phyloP scores from a whole-genome alignment of 1,139 yeast species.

The Suhomyces choctaworum region DNA sequence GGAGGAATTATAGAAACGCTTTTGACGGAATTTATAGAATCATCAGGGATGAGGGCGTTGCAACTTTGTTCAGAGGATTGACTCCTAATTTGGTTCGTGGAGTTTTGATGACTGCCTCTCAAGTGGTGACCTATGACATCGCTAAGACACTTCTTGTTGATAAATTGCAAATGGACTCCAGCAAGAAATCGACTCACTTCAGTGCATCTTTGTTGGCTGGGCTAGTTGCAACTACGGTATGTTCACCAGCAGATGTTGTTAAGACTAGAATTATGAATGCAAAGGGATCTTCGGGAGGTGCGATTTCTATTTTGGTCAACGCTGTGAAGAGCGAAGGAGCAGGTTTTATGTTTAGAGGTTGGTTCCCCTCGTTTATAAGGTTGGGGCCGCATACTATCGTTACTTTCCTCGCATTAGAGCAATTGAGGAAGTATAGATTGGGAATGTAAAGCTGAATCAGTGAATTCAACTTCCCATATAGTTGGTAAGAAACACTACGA shows the following conservation, averaged over 20 bases:
- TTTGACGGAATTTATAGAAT: constrained; percentile 71
- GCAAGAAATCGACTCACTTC: constrained; percentile 71
- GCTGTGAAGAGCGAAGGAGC: constrained; percentile 73
- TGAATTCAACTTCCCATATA: too few relatives aligned
- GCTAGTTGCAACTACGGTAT: constrained; percentile 82
- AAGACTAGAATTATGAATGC: constrained; percentile 85
- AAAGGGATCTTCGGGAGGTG: constrained; percentile 49
- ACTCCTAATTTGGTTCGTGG: constrained; percentile 80
- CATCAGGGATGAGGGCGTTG: constrained; percentile 57
- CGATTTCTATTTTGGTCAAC: constrained; percentile 48
- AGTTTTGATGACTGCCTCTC: constrained; percentile 86
- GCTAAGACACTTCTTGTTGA: constrained; percentile 64
- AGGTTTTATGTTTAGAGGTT: constrained; percentile 82
- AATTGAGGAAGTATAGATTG: constrained; percentile 58
- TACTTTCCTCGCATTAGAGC: constrained; percentile 79
- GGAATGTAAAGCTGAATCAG: too few relatives aligned
- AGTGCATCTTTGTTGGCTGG: constrained; percentile 78
- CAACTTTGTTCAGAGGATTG: constrained; percentile 71
- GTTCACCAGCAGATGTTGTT: constrained; percentile 90
- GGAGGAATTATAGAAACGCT: constrained; percentile 79
- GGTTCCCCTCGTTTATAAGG: constrained; percentile 86
- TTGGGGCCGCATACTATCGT: constrained; percentile 89
- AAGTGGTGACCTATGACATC: constrained; percentile 83
- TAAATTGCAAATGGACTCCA: constrained; percentile 53
- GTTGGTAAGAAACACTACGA: too few relatives aligned